Evolutionary conservation across 352 stramenopile species (phyloP).

Genomic region (Pythium plurisporium): DNA sequence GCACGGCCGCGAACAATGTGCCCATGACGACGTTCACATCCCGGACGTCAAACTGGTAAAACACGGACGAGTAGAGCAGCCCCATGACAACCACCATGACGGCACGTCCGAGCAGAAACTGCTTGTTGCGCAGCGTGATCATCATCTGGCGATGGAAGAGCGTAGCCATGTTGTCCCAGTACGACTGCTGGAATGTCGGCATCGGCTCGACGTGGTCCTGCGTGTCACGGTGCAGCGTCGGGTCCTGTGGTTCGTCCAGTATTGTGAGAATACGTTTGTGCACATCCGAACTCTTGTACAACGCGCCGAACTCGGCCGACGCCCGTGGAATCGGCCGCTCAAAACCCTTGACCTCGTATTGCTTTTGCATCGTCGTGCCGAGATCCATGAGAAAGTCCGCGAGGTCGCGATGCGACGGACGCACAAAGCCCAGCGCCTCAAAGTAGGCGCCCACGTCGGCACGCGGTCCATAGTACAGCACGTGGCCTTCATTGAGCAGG

Average conservation of each 20-base stretch:
- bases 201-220: constrained; percentile 15
- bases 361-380: constrained; percentile 30
- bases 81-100: constrained; percentile 29
- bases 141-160: constrained; percentile 34
- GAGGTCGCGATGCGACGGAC: constrained; percentile 63
- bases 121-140: constrained; percentile 38
- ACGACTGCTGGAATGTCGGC: constrained; percentile 8
- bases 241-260: constrained; percentile 82
- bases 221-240: constrained; percentile 74
- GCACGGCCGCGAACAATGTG: constrained; percentile 10
- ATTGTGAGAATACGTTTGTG: constrained; percentile 40
- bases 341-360: constrained; percentile 22
- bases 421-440: constrained; percentile 54
- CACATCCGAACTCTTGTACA: constrained; percentile 18
- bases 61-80: constrained; percentile 20
- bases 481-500: constrained; percentile 82
- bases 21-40: constrained; percentile 39
- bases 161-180: constrained; percentile 3
- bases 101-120: constrained; percentile 21
- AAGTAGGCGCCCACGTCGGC: constrained; percentile 72
- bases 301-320: constrained; percentile 16
- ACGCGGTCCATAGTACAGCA: constrained; percentile 60
- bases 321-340: background rate
- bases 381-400: constrained; percentile 90
- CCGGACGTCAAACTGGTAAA: constrained; percentile 22